Evolutionary conservation across 2,329 filamentous ascomycete genomes (phyloP).

Genomic region (Phialemonium atrogriseum): DNA sequence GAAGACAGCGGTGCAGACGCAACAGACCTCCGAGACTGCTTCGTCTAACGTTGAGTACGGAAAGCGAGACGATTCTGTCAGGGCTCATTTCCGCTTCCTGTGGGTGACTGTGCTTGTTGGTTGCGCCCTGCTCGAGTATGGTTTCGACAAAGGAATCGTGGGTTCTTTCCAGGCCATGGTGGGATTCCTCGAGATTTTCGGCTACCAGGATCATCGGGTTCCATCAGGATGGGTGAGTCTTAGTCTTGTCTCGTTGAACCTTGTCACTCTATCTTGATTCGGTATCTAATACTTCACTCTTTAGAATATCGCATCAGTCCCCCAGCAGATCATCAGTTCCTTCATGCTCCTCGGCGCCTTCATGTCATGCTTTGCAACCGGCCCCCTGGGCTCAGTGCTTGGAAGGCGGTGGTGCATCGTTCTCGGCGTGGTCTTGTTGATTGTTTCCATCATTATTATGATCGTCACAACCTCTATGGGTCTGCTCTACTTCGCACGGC

Average conservation of each 20-base stretch:
- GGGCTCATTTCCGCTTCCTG: slow-evolving; percentile 5
- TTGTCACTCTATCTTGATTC: too few relatives aligned
- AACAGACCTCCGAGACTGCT: background rate
- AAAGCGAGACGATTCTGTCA: slow-evolving; percentile 3
- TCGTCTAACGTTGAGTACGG: slow-evolving; percentile 1
- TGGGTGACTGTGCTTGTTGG: slow-evolving; percentile 6
- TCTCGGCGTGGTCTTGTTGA: slow-evolving; percentile 1
- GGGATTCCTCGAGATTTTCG: slow-evolving; percentile 8
- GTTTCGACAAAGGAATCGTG: slow-evolving; percentile 6
- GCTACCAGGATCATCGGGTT: slow-evolving; percentile 4
- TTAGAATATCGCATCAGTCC: slow-evolving; percentile 6
- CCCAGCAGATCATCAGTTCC: slow-evolving; percentile 7
- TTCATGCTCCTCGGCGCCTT: slow-evolving; percentile 8
- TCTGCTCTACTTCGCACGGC: slow-evolving; percentile 4
- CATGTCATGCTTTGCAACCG: slow-evolving; percentile 4
- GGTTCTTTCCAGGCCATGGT: slow-evolving; percentile 8
- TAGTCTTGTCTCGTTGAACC: too few relatives aligned
- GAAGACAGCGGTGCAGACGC: background rate
- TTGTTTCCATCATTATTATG: slow-evolving; percentile 4
- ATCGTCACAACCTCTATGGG: slow-evolving; percentile 4
- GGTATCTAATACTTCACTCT: too few relatives aligned
- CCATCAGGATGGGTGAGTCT: slow-evolving; percentile 3
- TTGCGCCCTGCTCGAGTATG: slow-evolving; percentile 8
- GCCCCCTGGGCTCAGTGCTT: slow-evolving; percentile 3
- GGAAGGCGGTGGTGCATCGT: slow-evolving; percentile 6